Base-by-base conservation (phyloP, 164 flowering plant species). In the Nelumbo lutea region DNA sequence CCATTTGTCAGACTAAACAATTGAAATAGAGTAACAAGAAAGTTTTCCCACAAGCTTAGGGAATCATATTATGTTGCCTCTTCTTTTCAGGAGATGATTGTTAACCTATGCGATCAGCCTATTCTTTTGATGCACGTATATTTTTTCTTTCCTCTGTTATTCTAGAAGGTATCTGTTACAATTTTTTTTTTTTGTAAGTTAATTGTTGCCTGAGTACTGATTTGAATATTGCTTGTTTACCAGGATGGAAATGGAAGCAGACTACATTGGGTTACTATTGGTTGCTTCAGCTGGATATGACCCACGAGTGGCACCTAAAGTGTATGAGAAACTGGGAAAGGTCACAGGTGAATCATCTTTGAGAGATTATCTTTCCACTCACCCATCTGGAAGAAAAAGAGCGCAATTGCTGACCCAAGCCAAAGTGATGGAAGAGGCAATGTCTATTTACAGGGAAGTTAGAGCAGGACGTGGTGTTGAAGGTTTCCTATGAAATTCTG, bases 181-280 rank as follows among this genome's bases (percentile, higher is more conserved):
- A n/a, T 38, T 39, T 58, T 7, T 2, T 7, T 40, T 6, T 56
- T 27, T 7, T 60, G 43, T 39, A 41, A 42, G 10, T 14, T n/a
- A 41, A 40, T 47, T 64, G 44, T n/a, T 71, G 59, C 39, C 57
- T 14, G 43, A 48, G 52, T 59, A 8, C 62, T 64, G 53, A 46
- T 38, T 65, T 45, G n/a, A 45, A 4, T 42, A 2, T 4, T 1
- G 43, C 57, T 45, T 48, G 42, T 27, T 43, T 57, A 48, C 40
- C 63, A 96, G 98, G 88, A 96, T 93, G 98, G 99, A 96, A 76
- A 89, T 91, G 68, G 99, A 93, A 79, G 99, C 99, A 59, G 98
- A 96, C 83, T 88, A 93, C 78, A 86, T 96, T 6, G 99, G 99
- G 45, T 72, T 96, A 68, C 79, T 96, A 8, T 75, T 96, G 73